Base-by-base conservation (phyloP, 176 grass and related monocot genomes). In the Oropetium thomaeum region DNA sequence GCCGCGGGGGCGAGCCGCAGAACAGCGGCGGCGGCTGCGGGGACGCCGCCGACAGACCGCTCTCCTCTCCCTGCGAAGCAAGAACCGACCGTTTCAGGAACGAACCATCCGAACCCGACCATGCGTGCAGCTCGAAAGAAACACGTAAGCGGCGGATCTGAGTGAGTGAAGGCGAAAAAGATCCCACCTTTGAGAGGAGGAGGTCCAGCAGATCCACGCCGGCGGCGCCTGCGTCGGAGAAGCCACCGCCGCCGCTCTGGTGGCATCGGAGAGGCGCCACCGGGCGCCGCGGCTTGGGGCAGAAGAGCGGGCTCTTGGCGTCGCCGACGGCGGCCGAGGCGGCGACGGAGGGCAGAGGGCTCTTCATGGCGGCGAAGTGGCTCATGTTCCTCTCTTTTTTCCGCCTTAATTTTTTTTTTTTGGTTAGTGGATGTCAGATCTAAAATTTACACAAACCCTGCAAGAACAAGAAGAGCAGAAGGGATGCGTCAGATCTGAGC, bases 231-330 rank as follows among this genome's bases (percentile, higher is more conserved):
- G 74, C 72, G 63, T 91, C 87, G 10, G 37, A 79, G 70, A 82
- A 81, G 74, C 74, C n/a, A n/a, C n/a, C 67, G 69, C 84, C 79
- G 87, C 82, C 79, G 89, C 80, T 93, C 26, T 89, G 80, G 22
- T 91, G 86, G 88, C 78, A 94, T 32, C 91, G 81, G 63, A 92
- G 79, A 0, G 88, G 78, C 1, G 79, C 68, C 14, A 86, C 84
- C 0, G 91, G 71, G 13, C 94, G 94, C 25, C 95, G 86, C 2
- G 95, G 95, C 48, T 98, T 98, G 67, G 95, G 95, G 76, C 95
- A 98, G 63, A 89, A 94, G 48, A 97, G 85, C 10, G 94, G 86
- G 65, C 84, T 86, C 72, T 85, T 82, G n/a, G 67, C 77, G 12
- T 87, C 85, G 32, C 42, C 34, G 22, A 42, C 60, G 43, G 80